phyloP scores from a whole-genome alignment of 2,329 filamentous ascomycete species.

The Claviceps arundinis region DNA sequence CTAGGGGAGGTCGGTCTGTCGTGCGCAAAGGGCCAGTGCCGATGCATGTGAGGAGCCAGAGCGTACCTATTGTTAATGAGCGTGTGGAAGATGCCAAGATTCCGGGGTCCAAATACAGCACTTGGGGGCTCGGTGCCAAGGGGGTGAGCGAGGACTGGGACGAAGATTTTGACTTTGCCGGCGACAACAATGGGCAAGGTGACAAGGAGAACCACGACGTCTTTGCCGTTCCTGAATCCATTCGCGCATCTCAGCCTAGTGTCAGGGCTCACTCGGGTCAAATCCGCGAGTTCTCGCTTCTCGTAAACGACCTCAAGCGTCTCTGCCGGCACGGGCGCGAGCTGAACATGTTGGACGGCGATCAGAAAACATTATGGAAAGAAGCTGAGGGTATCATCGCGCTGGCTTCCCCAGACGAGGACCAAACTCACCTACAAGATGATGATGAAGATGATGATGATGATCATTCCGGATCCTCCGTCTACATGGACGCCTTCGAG shows the following conservation, averaged over 20 bases:
- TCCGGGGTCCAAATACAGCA: slow-evolving; percentile 59
- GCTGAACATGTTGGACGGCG: slow-evolving; percentile 49
- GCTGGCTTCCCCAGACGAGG: slow-evolving; percentile 57
- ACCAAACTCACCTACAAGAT: slow-evolving; percentile 22
- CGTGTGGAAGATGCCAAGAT: slow-evolving; percentile 39
- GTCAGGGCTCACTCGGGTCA: slow-evolving; percentile 76
- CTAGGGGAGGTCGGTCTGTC: slow-evolving; percentile 53
- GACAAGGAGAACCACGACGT: slow-evolving; percentile 20
- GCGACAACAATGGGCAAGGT: slow-evolving; percentile 25
- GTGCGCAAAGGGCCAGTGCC: slow-evolving; percentile 55
- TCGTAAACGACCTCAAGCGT: slow-evolving; percentile 74
- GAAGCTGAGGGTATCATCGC: slow-evolving; percentile 82
- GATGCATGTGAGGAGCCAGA: slow-evolving; percentile 66
- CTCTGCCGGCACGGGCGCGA: slow-evolving; percentile 57
- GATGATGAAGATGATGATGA: slow-evolving; percentile 16
- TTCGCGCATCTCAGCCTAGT: slow-evolving; percentile 69
- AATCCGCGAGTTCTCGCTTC: slow-evolving; percentile 63
- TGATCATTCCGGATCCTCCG: slow-evolving; percentile 23
- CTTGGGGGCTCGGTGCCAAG: slow-evolving; percentile 70
- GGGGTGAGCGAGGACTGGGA: slow-evolving; percentile 80
- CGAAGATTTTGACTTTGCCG: slow-evolving; percentile 70
- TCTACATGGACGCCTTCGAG: slow-evolving; percentile 27
- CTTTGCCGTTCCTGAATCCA: slow-evolving; percentile 52
- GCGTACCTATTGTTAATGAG: slow-evolving; percentile 62
- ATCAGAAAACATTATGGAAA: slow-evolving; percentile 52